These are phyloP conservation scores for Colletotrichum truncatum DNA, from an alignment of 2,329 filamentous ascomycete genomes.

Conservation along the genomic window DNA sequence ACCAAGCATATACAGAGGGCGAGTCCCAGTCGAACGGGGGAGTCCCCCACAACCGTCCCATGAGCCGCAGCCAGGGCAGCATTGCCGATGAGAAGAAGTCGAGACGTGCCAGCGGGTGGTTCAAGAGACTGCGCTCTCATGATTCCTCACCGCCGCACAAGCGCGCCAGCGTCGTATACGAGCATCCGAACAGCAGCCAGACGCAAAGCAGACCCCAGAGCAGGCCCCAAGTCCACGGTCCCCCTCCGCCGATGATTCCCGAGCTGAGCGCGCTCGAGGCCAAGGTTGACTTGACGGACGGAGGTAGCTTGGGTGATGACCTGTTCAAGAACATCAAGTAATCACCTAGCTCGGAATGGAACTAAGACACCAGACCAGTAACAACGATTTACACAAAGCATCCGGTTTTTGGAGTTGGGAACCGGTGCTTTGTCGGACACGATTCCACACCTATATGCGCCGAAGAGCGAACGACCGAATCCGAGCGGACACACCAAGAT, in stretches of 20 bases:
- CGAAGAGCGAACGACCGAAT: slow-evolving; percentile 33
- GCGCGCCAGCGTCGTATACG: slow-evolving; percentile 53
- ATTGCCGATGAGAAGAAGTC: slow-evolving; percentile 61
- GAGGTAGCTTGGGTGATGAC: slow-evolving; percentile 57
- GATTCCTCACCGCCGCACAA: slow-evolving; percentile 45
- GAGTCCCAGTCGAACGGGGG: slow-evolving; percentile 51
- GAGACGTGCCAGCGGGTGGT: slow-evolving; percentile 68
- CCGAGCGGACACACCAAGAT: slow-evolving; percentile 29
- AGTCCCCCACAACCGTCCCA: slow-evolving; percentile 50
- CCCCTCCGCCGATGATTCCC: slow-evolving; percentile 69
- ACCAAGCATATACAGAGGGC: slow-evolving; percentile 60
- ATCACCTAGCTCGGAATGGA: slow-evolving; percentile 22
- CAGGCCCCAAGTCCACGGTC: slow-evolving; percentile 44
- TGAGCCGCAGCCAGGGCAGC: slow-evolving; percentile 60
- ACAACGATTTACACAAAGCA: slow-evolving; percentile 1
- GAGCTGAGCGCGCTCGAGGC: slow-evolving; percentile 63
- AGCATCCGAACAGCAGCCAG: slow-evolving; percentile 40
- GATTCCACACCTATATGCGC: slow-evolving; percentile 25
- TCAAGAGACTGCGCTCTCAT: slow-evolving; percentile 59
- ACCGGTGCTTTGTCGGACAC: slow-evolving; percentile 22
- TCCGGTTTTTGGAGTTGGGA: slow-evolving; percentile 22
- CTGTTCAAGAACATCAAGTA: slow-evolving; percentile 70
- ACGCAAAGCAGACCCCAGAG: slow-evolving; percentile 37
- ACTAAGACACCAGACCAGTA: not conserved
- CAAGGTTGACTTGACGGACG: slow-evolving; percentile 54